These are phyloP conservation scores for Hyphodiscus sp. DNA, from an alignment of 2,329 filamentous ascomycete genomes.

Conservation along the genomic window DNA sequence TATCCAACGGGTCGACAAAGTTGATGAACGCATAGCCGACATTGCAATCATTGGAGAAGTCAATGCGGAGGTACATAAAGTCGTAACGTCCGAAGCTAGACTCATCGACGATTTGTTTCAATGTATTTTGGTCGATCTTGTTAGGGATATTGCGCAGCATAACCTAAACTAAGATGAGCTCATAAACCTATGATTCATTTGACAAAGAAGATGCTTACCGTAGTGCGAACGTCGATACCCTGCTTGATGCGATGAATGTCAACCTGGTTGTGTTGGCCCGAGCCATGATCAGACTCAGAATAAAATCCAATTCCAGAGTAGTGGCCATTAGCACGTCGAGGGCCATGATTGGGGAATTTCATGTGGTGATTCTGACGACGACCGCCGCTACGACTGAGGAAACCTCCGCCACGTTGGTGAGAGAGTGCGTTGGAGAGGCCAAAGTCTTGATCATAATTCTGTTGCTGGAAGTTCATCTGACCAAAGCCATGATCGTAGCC, in stretches of 20 bases:
- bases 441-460: constrained; percentile 1
- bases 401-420: constrained; percentile 2
- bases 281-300: constrained; percentile 32
- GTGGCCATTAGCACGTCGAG: no score
- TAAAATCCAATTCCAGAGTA: no score
- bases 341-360: constrained; percentile 24
- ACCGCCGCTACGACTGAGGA: constrained; percentile 14
- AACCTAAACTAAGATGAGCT: constrained; percentile 46
- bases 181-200: neutral
- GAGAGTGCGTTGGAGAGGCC: neutral
- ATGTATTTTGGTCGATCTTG: constrained; percentile 69
- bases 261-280: constrained; percentile 54
- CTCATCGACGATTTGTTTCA: constrained; percentile 75
- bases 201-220: constrained; percentile 42
- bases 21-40: constrained; percentile 98
- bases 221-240: constrained; percentile 69
- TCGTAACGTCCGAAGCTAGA: constrained; percentile 80
- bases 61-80: constrained; percentile 91
- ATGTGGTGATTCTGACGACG: constrained; percentile 36
- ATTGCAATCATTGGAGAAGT: constrained; percentile 78
- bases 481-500: constrained; percentile 3
- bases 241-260: constrained; percentile 54
- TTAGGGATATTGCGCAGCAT: constrained; percentile 96
- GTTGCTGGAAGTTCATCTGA: neutral
- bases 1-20: constrained; percentile 61